Evolutionary conservation across 192 early-diverging fungal species (phyloP).

Genomic region (Irineochytrium annulatum): DNA sequence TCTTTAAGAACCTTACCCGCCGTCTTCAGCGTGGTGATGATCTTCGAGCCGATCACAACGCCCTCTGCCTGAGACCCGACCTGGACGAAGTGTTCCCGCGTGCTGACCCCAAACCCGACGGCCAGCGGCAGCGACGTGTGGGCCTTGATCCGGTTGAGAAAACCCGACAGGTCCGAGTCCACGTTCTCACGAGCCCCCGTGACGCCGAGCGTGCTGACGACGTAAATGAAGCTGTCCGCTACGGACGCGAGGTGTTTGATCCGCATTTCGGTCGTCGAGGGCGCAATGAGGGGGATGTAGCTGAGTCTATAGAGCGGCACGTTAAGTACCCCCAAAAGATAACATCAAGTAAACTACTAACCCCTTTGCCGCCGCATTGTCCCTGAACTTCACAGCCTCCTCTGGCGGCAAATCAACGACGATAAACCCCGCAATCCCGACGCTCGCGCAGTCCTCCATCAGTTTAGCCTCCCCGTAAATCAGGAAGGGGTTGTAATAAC

Average conservation of each 20-base stretch:
- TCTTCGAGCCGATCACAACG: constrained; percentile 91
- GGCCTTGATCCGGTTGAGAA: constrained; percentile 75
- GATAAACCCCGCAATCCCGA: constrained; percentile 93
- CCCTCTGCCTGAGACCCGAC: constrained; percentile 89
- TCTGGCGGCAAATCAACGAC: constrained; percentile 97
- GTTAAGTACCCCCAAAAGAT: not conserved
- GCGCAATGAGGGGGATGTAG: constrained; percentile 89
- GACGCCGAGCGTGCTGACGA: constrained; percentile 89
- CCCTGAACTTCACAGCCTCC: constrained; percentile 84
- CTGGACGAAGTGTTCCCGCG: constrained; percentile 76
- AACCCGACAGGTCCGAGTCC: constrained; percentile 60
- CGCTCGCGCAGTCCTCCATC: constrained; percentile 76
- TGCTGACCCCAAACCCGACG: constrained; percentile 96
- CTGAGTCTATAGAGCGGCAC: constrained; percentile 49
- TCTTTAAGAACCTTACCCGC: constrained; percentile 36
- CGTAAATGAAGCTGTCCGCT: constrained; percentile 93
- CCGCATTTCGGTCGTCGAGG: constrained; percentile 83
- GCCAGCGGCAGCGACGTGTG: constrained; percentile 81
- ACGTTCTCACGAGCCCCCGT: constrained; percentile 78
- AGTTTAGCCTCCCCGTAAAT: constrained; percentile 88
- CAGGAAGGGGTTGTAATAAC: constrained; percentile 97
- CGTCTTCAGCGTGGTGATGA: constrained; percentile 76
- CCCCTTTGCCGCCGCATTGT: constrained; percentile 55
- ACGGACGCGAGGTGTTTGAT: constrained; percentile 72
- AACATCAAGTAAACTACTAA: not conserved